Evolutionary conservation across 768 basidiomycete species (phyloP), one percentile per base, ranked within the genome.

Genomic region (Scleroderma citrinum): DNA sequence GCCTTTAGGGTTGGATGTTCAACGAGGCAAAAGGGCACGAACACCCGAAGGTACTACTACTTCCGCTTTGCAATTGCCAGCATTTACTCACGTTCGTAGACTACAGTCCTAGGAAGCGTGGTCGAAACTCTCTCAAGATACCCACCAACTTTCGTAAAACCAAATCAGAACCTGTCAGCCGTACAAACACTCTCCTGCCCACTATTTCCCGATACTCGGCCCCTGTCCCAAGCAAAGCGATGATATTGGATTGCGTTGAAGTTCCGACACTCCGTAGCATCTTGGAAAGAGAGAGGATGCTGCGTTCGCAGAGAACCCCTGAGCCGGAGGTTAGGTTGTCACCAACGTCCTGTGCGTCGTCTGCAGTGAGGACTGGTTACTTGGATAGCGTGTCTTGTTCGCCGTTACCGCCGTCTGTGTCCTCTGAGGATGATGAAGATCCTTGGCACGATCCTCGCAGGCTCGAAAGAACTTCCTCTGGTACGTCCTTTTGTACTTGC

Each of bases 161-260:
- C 3, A 58, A 51, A 35, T 70, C 69, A 3, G 68, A 68, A 38
- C 65, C 69, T 17, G 53, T 46, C 30, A 62, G 52, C 16, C 56
- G 60, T 19, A 49, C 49, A n/a, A 53, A 58, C 0, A 62, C 65
- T 2, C 56, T 56, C 14, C 42, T 58, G 12, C 13, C 40, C 12
- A 43, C 58, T 6, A 50, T 49, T 23, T 61, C 61, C 36, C 53
- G 40, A 23, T 45, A 32, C 29, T 70, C 70, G 19, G 48, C 56
- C 24, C 65, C 65, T 2, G 38, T 49, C 17, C 53, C 39, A 14
- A 34, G 29, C 23, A 63, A 52, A 45, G 54, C 44, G 40, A 53
- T 51, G 44, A 51, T 56, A n/a, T 61, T 70, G 20, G 67, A 70
- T 26, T 61, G 62, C 11, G 50, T 70, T 16, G 56, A 61, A 17